Conservation (phyloP, 2,329 filamentous ascomycete genomes). For the Peltaster fructicola region DNA sequence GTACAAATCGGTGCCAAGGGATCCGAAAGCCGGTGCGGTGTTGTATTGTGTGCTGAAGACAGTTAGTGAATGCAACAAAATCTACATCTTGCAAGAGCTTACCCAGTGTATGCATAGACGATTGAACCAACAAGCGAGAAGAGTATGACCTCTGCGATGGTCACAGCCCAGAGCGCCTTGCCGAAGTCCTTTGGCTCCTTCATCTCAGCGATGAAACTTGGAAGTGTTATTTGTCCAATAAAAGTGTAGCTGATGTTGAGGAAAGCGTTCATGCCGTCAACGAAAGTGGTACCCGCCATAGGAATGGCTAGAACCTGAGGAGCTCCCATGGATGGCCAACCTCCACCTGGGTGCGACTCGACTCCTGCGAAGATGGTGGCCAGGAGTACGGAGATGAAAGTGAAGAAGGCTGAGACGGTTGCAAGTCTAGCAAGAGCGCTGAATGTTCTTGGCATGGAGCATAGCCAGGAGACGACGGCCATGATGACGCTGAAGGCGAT, state of each 20-base stretch:
- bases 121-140: constrained; percentile 69
- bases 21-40: constrained; percentile 73
- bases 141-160: constrained; percentile 69
- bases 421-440: constrained; percentile 61
- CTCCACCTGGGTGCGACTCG: constrained; percentile 50
- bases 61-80: too few species aligned
- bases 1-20: constrained; percentile 52
- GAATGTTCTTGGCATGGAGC: constrained; percentile 75
- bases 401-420: constrained; percentile 66
- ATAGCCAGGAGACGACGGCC: constrained; percentile 56
- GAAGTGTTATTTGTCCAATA: constrained; percentile 85
- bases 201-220: constrained; percentile 94
- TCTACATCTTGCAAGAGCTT: too few species aligned
- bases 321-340: constrained; percentile 31
- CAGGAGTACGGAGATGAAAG: constrained; percentile 72
- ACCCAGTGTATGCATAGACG: constrained; percentile 74
- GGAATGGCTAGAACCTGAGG: constrained; percentile 54
- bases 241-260: constrained; percentile 94
- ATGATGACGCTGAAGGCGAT: constrained; percentile 63
- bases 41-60: constrained; percentile 84
- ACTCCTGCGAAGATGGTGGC: constrained; percentile 68
- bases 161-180: constrained; percentile 82
- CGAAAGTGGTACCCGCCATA: constrained; percentile 55
- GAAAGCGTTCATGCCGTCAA: constrained; percentile 69
- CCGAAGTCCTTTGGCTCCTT: constrained; percentile 64